Base-by-base conservation (phyloP, 768 basidiomycete genomes). In the Gyrodon lividus region DNA sequence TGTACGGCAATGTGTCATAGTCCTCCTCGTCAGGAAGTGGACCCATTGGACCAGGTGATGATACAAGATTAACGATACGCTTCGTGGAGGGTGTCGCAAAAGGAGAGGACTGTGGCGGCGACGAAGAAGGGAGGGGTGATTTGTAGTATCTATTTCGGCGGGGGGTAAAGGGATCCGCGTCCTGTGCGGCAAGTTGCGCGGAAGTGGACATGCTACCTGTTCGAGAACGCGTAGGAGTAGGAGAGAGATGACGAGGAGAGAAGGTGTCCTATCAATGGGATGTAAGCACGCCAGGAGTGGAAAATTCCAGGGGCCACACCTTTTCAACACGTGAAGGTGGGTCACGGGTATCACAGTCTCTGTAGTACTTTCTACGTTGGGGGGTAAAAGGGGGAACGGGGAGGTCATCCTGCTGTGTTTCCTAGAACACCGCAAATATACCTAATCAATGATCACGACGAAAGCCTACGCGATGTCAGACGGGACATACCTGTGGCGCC, bases 11-110 rank as follows among this genome's bases (percentile, higher is more conserved):
- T 22, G 73, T 75, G 43, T 83, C 82, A 38, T 84, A 83, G 46
- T 84, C 83, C 19, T 82, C 81, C 64, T 87, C 84, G 33, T 76
- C 70, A 12, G 85, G 85, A 41, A 74, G 72, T 17, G 83, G 80
- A 0, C 76, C 79, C 84, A 87, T 87, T 6, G 86, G 87, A 1
- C 86, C 88, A 4, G 89, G 89, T 8, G 89, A 90, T n/a, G 89
- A 90, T 23, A 90, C 89, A n/a, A 85, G 68, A 61, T 90, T 87
- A 20, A 88, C 77, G 28, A 81, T 69, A 17, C 76, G 78, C 54
- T 77, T 77, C 46, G 71, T 67, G 53, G 67, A 69, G 6, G 88
- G 87, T 46, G 86, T 87, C 24, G 81, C 82, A 13, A 78, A 67
- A 13, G 87, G 87, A 14, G 88, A 85, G 19, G 76, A 71, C 16